phyloP scores from a whole-genome alignment of 2,329 filamentous ascomycete genomes.

The Nemania sp. region DNA sequence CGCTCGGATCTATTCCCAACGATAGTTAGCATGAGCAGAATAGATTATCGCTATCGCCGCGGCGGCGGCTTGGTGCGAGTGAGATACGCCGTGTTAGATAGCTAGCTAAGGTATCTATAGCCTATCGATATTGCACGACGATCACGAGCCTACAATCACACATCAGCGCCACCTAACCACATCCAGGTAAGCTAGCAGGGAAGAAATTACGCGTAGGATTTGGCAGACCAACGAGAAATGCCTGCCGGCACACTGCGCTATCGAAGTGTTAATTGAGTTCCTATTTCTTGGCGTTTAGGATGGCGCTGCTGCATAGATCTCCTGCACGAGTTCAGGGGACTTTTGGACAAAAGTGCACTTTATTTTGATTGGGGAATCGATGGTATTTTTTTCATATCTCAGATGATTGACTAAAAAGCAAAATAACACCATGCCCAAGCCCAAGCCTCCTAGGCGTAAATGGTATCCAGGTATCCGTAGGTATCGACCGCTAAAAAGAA shows the following conservation, averaged over 20 bases:
- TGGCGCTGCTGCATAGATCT: not conserved
- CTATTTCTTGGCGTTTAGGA: constrained; percentile 3
- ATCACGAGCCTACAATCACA: constrained; percentile 8
- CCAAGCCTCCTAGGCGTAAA: not conserved
- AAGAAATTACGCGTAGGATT: constrained; percentile 10
- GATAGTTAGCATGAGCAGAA: not conserved
- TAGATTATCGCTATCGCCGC: not conserved
- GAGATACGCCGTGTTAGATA: too few relatives aligned
- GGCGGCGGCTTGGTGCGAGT: too few relatives aligned
- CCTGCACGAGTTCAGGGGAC: not conserved
- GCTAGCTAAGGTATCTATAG: constrained; percentile 4
- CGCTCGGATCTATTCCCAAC: not conserved
- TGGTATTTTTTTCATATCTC: not conserved
- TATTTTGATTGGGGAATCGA: constrained; percentile 1
- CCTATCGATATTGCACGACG: constrained; percentile 24
- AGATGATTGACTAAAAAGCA: not conserved
- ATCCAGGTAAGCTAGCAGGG: constrained; percentile 14
- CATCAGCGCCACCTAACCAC: constrained; percentile 14
- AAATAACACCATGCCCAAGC: not conserved
- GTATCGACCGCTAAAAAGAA: not conserved
- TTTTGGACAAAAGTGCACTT: not conserved
- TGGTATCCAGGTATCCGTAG: not conserved
- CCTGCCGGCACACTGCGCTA: constrained; percentile 25
- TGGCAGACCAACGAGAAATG: constrained; percentile 1
- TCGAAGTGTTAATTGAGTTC: not conserved